These are phyloP conservation scores for Trifolium pratense DNA, from an alignment of 306 rosid genomes.

Conservation along the genomic window DNA sequence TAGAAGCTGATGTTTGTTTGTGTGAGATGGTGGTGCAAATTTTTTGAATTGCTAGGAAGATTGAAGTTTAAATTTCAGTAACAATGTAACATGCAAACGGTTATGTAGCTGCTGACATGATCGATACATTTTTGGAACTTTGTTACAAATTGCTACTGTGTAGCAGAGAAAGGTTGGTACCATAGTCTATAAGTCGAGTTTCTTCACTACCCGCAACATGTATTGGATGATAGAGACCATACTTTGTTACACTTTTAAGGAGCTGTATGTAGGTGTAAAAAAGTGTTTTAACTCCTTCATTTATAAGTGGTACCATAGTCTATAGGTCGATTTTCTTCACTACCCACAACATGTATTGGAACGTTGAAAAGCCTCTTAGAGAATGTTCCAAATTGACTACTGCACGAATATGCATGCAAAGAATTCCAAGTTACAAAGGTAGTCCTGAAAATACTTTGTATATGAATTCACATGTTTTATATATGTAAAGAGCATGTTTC, in stretches of 20 bases:
- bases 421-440: not conserved
- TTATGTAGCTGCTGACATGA: not conserved
- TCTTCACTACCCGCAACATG: too few species aligned
- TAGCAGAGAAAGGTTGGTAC: not conserved
- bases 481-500: too few species aligned
- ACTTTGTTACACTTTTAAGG: too few species aligned
- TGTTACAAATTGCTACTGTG: not conserved
- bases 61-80: not conserved
- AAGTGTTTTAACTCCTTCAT: not conserved
- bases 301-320: not conserved
- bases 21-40: not conserved
- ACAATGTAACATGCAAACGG: not conserved
- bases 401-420: not conserved
- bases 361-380: not conserved
- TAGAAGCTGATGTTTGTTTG: slow-evolving; percentile 3
- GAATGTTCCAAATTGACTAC: not conserved
- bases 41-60: not conserved
- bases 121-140: not conserved
- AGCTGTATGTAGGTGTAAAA: not conserved
- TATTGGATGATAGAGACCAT: too few species aligned
- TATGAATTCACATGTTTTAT: too few species aligned
- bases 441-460: not conserved
- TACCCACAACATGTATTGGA: not conserved
- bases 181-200: too few species aligned
- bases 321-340: not conserved